Evolutionary conservation across 192 early-diverging fungal genomes (phyloP), one percentile per base, ranked within the genome.

Genomic region (Gryganskiella cystojenkinii): DNA sequence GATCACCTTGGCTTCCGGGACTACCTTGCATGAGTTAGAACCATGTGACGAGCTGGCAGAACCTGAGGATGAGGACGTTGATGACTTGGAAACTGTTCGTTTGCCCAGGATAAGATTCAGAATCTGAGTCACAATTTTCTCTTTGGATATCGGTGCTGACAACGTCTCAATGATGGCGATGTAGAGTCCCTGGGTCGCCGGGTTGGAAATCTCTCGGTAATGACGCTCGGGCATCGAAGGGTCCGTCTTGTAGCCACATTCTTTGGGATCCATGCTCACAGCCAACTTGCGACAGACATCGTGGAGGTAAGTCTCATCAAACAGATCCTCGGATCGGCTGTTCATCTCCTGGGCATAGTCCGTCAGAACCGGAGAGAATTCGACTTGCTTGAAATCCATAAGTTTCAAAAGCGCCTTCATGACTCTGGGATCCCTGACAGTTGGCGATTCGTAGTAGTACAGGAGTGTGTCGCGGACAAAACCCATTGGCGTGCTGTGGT

Each of bases 401-500:
- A 70, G 35, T 43, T 80, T 71, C 42, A 80, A 24, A 14, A 80
- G 47, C 4, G 67, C 64, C 27, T 67, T 88, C 64, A 52, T 70
- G 34, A 80, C 87, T 0, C 71, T 52, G 9, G 86, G 82, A 46
- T 91, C 84, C 56, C 85, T 82, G n/a, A 93, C 51, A 9, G 84
- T 83, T 2, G 86, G 84, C 3, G 92, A 87, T 30, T 87, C 82
- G 59, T 89, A 88, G 70, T 92, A 92, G 55, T 92, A 88, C 42
- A 86, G 82, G 44, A 94, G 61, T 4, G 89, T 82, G 70, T 88
- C 87, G 61, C 89, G 87, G 35, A 94, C 80, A 65, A 88, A 90
- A 3, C 87, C 87, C 42, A 94, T 81, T 15, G 90, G 90, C 27
- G 86, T 88, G 33, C 86, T 89, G 68, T 94, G 88, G 68, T 88